Conservation (phyloP, 2,329 filamentous ascomycete species). For the Phyllosticta ampelicida region DNA sequence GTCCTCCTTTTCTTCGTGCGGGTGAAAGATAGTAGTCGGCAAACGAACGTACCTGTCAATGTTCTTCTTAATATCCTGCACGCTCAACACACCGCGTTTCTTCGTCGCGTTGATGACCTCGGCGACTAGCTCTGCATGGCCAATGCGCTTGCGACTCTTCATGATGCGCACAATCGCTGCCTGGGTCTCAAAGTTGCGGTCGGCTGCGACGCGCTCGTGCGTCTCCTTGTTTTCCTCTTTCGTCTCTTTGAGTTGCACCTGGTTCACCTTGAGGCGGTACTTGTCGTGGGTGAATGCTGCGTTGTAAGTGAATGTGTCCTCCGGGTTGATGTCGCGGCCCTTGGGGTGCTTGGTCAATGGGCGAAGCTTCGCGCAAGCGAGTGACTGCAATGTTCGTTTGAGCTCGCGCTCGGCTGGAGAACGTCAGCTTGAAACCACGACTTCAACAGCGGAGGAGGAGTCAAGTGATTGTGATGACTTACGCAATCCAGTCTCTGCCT, state of each 20-base stretch:
- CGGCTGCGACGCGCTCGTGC: slow-evolving; percentile 77
- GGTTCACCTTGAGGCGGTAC: slow-evolving; percentile 94
- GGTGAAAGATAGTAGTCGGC: background rate
- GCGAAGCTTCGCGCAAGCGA: slow-evolving; percentile 81
- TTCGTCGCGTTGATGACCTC: slow-evolving; percentile 90
- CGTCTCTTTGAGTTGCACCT: slow-evolving; percentile 94
- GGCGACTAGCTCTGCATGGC: slow-evolving; percentile 74
- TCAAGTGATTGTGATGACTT: slow-evolving; percentile 26
- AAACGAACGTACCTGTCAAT: slow-evolving; percentile 66
- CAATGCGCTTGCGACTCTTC: slow-evolving; percentile 84
- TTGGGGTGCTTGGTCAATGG: slow-evolving; percentile 79
- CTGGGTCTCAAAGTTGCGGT: slow-evolving; percentile 92
- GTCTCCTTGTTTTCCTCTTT: slow-evolving; percentile 90
- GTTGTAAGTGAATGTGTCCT: slow-evolving; percentile 81
- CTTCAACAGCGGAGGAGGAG: no score
- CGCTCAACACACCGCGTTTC: slow-evolving; percentile 74
- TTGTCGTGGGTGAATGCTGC: slow-evolving; percentile 65
- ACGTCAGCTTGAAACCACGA: slow-evolving; percentile 17
- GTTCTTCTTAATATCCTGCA: slow-evolving; percentile 86
- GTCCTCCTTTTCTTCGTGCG: background rate
- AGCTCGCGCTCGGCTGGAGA: slow-evolving; percentile 59
- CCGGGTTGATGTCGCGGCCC: slow-evolving; percentile 64
- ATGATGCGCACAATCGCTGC: slow-evolving; percentile 94
- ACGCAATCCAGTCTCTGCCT: slow-evolving; percentile 61
- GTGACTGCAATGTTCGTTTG: slow-evolving; percentile 81